Conservation (phyloP, 768 basidiomycete genomes). For the Russula abietina region DNA sequence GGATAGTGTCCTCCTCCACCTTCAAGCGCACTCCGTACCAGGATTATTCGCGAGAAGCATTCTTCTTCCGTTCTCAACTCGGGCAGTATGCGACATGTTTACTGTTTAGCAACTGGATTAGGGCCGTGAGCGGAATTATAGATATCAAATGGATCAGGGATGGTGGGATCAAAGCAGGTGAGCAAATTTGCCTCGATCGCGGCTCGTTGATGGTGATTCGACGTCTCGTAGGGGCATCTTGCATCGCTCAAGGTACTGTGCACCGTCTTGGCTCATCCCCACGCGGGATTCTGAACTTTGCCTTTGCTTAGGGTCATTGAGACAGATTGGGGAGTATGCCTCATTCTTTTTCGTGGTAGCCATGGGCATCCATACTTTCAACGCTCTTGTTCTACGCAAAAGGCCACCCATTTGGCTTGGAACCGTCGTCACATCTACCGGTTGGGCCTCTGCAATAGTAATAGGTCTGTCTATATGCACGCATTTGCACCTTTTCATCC, state of each 20-base stretch:
- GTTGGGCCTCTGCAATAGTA: conserved; percentile 48
- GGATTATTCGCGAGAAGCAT: conserved; percentile 36
- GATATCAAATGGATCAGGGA: conserved; percentile 44
- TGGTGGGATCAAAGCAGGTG: conserved; percentile 46
- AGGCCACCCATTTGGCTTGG: conserved; percentile 48
- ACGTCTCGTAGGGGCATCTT: conserved; percentile 28
- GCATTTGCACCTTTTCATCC: conserved; percentile 1
- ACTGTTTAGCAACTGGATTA: conserved; percentile 52
- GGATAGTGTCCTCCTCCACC: conserved; percentile 31
- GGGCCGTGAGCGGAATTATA: conserved; percentile 48
- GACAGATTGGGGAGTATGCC: conserved; percentile 57
- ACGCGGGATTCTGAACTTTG: not conserved
- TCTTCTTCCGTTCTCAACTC: conserved; percentile 67
- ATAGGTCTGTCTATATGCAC: conserved; percentile 39
- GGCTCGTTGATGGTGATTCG: not conserved
- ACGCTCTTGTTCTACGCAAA: conserved; percentile 52
- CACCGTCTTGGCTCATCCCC: not conserved
- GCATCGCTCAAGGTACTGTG: conserved; percentile 53
- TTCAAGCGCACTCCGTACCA: conserved; percentile 26
- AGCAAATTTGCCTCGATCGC: conserved; percentile 19
- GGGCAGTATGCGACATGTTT: conserved; percentile 64
- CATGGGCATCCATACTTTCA: conserved; percentile 64
- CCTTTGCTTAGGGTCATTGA: conserved; percentile 42
- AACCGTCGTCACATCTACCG: conserved; percentile 38
- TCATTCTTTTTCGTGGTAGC: conserved; percentile 59